phyloP scores from a whole-genome alignment of 2,329 filamentous ascomycete genomes.

The Penicillium sp. region DNA sequence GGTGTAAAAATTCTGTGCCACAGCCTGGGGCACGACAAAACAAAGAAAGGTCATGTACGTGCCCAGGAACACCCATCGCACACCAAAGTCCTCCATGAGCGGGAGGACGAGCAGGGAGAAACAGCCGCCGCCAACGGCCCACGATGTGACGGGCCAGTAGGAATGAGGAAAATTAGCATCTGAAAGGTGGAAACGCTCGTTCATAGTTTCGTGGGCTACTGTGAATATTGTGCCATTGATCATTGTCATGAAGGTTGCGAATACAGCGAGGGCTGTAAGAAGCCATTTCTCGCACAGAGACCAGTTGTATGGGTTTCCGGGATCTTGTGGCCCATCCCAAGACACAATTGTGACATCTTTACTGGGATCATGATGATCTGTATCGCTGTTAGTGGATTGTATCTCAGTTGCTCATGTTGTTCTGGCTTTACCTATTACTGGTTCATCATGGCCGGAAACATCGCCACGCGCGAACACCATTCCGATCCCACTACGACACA shows the following conservation, averaged over 20 bases:
- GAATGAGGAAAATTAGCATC: conserved; percentile 32
- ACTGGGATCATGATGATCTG: conserved; percentile 18
- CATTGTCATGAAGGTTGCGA: conserved; percentile 34
- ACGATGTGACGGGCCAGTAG: conserved; percentile 35
- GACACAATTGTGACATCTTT: conserved; percentile 19
- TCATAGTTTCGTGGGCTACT: conserved; percentile 36
- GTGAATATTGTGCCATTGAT: conserved; percentile 43
- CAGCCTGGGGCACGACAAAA: conserved; percentile 44
- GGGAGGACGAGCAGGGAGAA: conserved; percentile 33
- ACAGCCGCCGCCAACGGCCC: conserved; percentile 30
- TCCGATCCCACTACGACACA: not conserved
- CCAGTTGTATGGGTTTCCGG: conserved; percentile 42
- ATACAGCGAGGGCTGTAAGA: conserved; percentile 25
- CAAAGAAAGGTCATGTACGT: conserved; percentile 41
- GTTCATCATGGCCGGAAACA: conserved; percentile 21
- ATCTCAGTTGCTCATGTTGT: not conserved
- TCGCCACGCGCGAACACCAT: conserved; percentile 26
- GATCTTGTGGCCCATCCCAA: conserved; percentile 35
- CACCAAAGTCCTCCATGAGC: conserved; percentile 42
- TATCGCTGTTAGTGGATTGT: conserved; percentile 7
- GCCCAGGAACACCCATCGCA: conserved; percentile 41
- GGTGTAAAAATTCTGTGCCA: conserved; percentile 48
- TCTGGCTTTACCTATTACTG: conserved; percentile 14
- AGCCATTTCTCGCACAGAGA: conserved; percentile 37
- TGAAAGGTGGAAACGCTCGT: conserved; percentile 32